Conservation (phyloP, 768 basidiomycete species). For the Suillus fuscotomentosus region DNA sequence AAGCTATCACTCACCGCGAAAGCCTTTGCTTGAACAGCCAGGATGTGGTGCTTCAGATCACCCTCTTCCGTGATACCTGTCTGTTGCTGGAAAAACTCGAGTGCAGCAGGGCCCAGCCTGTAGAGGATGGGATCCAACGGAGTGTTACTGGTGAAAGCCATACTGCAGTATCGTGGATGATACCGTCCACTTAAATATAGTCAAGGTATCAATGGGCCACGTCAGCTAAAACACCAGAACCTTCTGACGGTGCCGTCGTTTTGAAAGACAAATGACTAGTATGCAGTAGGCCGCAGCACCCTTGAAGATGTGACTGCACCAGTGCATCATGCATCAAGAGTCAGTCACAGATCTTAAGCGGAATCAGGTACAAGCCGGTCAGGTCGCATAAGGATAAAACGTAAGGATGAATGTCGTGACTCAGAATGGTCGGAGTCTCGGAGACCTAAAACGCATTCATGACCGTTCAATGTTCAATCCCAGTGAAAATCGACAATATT, state of each 20-base stretch:
- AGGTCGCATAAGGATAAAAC: background rate
- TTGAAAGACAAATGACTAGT: background rate
- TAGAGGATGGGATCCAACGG: constrained; percentile 17
- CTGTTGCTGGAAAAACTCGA: constrained; percentile 26
- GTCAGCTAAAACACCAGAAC: background rate
- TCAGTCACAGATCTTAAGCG: background rate
- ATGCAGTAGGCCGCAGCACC: too few species aligned
- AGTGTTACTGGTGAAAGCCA: background rate
- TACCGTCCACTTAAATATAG: background rate
- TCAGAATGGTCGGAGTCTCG: background rate
- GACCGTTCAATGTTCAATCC: background rate
- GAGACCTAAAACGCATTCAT: background rate
- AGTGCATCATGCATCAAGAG: too few species aligned
- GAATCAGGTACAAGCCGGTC: background rate
- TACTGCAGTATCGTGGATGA: background rate
- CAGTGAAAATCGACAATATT: too few species aligned
- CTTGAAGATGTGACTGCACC: too few species aligned
- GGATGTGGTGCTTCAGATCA: constrained; percentile 30
- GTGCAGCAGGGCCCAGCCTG: constrained; percentile 9
- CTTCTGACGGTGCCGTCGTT: background rate
- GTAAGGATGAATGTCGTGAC: background rate
- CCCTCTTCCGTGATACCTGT: constrained; percentile 31
- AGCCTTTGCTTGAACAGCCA: constrained; percentile 32
- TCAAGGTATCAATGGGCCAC: background rate
- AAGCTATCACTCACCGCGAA: constrained; percentile 24